Evolutionary conservation across 148 eudicot genomes (phyloP), one percentile per base, ranked within the genome.

Genomic region (Dysphania ambrosioides): DNA sequence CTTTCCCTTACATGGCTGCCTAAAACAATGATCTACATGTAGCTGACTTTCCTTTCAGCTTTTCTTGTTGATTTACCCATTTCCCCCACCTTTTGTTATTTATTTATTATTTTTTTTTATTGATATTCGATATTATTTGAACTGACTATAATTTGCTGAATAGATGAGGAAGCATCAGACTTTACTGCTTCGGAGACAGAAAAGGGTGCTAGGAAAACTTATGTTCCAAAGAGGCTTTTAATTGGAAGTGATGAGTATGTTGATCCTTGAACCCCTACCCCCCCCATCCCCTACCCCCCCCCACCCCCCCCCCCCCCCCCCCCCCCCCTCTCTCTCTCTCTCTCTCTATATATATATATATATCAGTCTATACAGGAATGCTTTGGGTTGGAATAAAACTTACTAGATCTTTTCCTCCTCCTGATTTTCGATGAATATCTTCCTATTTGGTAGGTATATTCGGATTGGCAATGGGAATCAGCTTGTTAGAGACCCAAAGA

Each of bases 181-280:
- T 74, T 80, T n/a, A 83, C 72, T 42, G 77, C 82, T 78, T 71
- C 72, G 31, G 74, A 84, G 64, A 59, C 85, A 55, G 89, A 73
- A 74, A 78, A 80, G 72, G 73, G 58, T 77, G 83, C 61, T 59
- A 81, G 83, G 74, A 94, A 84, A 80, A 71, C 87, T 72, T 88
- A 86, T 86, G 82, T 90, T 49, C 97, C 97, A 61, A 92, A 85
- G 84, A 90, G 96, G 84, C 83, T 88, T 56, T 77, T 87, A 21
- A 90, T 94, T 73, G 96, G 98, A 68, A 85, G 86, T 83, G 80
- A 92, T 74, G 98, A 95, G 98, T 95, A 92, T 75, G 98, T 87
- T 70, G 18, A 6, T 47, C 51, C 62, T n/a, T n/a, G n/a, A n/a
- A n/a, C n/a, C n/a, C n/a, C n/a, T n/a, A n/a, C n/a, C n/a, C n/a